Evolutionary conservation across 1,284 basidiomycete genomes (phyloP), one percentile per base, ranked within the genome.

Genomic region (Trichosporon asahii): DNA sequence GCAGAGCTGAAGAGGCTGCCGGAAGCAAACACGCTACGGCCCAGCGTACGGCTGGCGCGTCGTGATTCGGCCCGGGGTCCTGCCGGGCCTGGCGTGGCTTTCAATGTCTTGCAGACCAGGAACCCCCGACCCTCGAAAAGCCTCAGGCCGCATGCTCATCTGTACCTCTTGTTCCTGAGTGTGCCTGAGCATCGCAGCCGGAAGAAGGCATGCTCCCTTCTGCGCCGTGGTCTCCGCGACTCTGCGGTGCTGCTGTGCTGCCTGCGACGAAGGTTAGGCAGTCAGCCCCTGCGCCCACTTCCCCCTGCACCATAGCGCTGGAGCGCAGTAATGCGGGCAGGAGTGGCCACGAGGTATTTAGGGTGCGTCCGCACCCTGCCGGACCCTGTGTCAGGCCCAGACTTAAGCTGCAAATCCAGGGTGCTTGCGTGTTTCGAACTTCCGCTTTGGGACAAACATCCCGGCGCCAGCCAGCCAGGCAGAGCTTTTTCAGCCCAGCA

Each of bases 321-420:
- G n/a, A 33, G 35, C 35, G 35, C 44, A 7, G 44, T 4, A 46
- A 18, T 5, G 3, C 49, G 21, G 49, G 9, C 49, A 25, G 49
- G 49, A 53, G 23, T 11, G n/a, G 49, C 49, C 49, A 53, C 49
- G 49, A 53, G 49, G 49, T 21, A 53, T 53, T 53, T 53, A 53
- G 49, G 49, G 49, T 53, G 21, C 46, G 8, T 5, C n/a, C 3
- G 1, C 3, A 25, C 49, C 49, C 49, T 53, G 49, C n/a, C 3
- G 1, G 1, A 25, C 49, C 49, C 49, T 53, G 49, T 2, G 21
- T 23, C 49, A 53, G 49, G 49, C 49, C 49, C 49, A 53, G 49
- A 53, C 49, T 53, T 53, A 53, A 53, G 49, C 49, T 23, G 49
- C 49, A 23, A 53, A 53, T 53, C 49, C 49, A 53, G 49, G 49